Evolutionary conservation across 2,329 filamentous ascomycete species (phyloP), one percentile per base, ranked within the genome.

Genomic region (Neofusicoccum sp.): DNA sequence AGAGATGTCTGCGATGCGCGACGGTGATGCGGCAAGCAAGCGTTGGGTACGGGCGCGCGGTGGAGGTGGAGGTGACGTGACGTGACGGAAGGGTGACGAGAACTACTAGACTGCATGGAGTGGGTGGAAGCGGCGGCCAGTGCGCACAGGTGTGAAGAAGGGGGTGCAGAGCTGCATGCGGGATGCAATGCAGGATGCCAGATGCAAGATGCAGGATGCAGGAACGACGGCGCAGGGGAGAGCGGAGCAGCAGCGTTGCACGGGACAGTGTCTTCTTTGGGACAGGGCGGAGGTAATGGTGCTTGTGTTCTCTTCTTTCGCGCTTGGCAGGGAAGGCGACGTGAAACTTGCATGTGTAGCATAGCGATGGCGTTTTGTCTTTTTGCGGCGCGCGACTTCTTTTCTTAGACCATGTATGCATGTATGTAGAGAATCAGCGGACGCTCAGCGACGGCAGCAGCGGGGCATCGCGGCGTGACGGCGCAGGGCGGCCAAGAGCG

Each of bases 321-420:
- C 57, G 62, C 61, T 68, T 69, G 69, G 71, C 70, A 49, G 16
- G 38, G 60, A 26, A 33, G 40, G 44, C n/a, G 34, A 45, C 28
- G 61, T 56, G 41, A 48, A 53, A n/a, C 61, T n/a, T 54, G 33
- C 65, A 43, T 43, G 53, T 49, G 31, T 53, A 59, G 54, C 44
- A 60, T 58, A 38, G 43, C 57, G 36, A 58, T 56, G 45, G 61
- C 61, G 63, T 54, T 47, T 31, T 45, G 8, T 48, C 61, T 40
- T 48, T 53, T n/a, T n/a, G n/a, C n/a, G n/a, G n/a, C n/a, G n/a
- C n/a, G n/a, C n/a, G 31, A 12, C 8, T 16, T 45, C 14, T 28
- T 47, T 12, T 28, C 24, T 20, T 30, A 9, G 9, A 9, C 8
- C 33, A 1, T 57, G 28, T 14, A 41, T 41, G 38, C 38, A 41